These are phyloP conservation scores for Penicillium odoratum DNA, from an alignment of 495 filamentous ascomycete genomes.

Conservation along the genomic window DNA sequence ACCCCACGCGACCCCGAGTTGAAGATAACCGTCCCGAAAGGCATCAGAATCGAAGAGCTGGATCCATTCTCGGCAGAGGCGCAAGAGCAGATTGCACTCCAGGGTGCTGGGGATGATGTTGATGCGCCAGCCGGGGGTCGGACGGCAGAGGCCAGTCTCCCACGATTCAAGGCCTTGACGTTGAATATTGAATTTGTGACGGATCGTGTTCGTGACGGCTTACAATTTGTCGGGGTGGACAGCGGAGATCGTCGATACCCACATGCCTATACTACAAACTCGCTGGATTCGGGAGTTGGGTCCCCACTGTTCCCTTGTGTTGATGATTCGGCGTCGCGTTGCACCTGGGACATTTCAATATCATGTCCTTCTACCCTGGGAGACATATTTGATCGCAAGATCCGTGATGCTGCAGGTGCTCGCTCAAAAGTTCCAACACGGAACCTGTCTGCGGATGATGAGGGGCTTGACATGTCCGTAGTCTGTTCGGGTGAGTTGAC, in stretches of 20 bases:
- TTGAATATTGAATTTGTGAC: constrained; percentile 73
- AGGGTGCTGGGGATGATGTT: constrained; percentile 37
- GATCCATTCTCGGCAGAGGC: constrained; percentile 56
- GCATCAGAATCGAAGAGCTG: constrained; percentile 64
- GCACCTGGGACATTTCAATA: constrained; percentile 84
- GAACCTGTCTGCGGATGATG: constrained; percentile 69
- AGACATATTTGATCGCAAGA: constrained; percentile 65
- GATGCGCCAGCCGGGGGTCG: constrained; percentile 38
- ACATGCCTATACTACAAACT: constrained; percentile 86
- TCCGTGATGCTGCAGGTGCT: constrained; percentile 19
- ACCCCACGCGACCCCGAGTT: constrained; percentile 61
- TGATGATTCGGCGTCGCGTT: constrained; percentile 76
- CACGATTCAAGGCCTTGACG: constrained; percentile 56
- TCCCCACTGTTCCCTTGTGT: constrained; percentile 90
- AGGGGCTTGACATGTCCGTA: constrained; percentile 80
- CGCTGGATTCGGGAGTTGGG: constrained; percentile 70
- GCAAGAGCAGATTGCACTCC: constrained; percentile 47
- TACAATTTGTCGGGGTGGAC: constrained; percentile 86
- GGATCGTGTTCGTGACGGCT: constrained; percentile 73
- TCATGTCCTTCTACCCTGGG: constrained; percentile 82
- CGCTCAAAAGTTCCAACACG: constrained; percentile 25
- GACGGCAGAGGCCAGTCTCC: constrained; percentile 38
- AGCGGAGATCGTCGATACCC: constrained; percentile 79
- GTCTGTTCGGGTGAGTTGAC: constrained; percentile 85
- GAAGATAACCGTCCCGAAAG: constrained; percentile 62